Conservation (phyloP, 2,329 filamentous ascomycete genomes). For the Clonostachys byssicola region DNA sequence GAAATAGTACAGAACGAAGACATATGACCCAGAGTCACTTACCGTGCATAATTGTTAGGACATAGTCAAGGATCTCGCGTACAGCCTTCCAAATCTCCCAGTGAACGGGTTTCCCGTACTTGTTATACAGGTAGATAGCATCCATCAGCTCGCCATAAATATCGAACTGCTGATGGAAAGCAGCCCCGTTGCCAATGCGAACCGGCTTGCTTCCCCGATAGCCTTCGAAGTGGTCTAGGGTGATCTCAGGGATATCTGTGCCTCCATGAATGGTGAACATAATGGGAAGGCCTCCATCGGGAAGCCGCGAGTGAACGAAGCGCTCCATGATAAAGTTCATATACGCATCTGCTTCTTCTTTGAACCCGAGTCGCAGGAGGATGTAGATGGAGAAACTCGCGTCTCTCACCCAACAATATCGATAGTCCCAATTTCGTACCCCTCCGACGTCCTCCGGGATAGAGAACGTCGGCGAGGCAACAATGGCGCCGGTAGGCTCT, state of each 20-base stretch:
- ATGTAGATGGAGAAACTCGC: conserved; percentile 77
- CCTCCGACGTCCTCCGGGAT: conserved; percentile 72
- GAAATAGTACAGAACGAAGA: neutral
- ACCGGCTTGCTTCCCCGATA: conserved; percentile 69
- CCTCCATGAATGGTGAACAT: conserved; percentile 79
- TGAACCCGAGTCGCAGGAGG: conserved; percentile 71
- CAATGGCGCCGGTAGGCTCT: conserved; percentile 74
- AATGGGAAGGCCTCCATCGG: conserved; percentile 64
- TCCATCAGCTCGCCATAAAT: conserved; percentile 80
- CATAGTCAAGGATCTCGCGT: conserved; percentile 66
- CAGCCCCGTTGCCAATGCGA: conserved; percentile 73
- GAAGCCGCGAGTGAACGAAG: conserved; percentile 55
- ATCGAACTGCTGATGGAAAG: conserved; percentile 73
- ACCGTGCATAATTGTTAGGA: conserved; percentile 61
- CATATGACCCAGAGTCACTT: conserved; percentile 10
- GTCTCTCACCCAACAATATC: conserved; percentile 77
- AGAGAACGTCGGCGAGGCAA: conserved; percentile 74
- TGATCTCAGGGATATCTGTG: conserved; percentile 68
- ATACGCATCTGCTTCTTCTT: conserved; percentile 71
- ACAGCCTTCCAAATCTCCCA: conserved; percentile 75
- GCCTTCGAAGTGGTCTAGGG: conserved; percentile 67
- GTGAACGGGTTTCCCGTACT: conserved; percentile 70
- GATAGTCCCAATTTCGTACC: conserved; percentile 64
- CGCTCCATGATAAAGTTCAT: conserved; percentile 75
- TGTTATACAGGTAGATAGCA: conserved; percentile 73